Evolutionary conservation across 768 basidiomycete species (phyloP), one percentile per base, ranked within the genome.

Genomic region (Mycena pura): DNA sequence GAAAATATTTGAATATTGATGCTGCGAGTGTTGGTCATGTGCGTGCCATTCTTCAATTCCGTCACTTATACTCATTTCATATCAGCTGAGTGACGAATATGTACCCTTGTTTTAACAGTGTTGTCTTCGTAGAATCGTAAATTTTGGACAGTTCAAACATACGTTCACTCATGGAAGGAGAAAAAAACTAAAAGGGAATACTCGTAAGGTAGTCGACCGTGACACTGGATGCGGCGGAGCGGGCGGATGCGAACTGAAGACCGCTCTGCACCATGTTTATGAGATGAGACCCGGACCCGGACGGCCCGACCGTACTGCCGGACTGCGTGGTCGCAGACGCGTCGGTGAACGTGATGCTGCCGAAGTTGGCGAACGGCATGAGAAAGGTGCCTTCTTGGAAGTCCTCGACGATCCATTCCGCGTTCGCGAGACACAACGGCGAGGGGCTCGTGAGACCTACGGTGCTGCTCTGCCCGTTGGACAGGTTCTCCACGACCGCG

Each of bases 341-440:
- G 17, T 24, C 36, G 25, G 38, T 57, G 29, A 57, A 57, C 13
- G 34, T 40, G 25, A 57, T 27, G 19, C n/a, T 57, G 27, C 46
- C 46, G 15, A 57, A 57, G 46, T 57, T 27, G 21, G 56, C 56
- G 25, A 57, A 57, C 10, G 46, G 56, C 15, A 57, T 21, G 21
- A 57, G 47, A 21, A 27, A 40, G 54, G 17, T 29, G 54, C 54
- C 31, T 13, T 45, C 43, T 21, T 56, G 22, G 36, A 38, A 46
- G 31, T 54, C 52, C 31, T 54, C 52, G 31, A 54, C 52, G 27
- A 54, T 54, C 52, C 52, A 54, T 22, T 54, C 54, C 15, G 54
- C 54, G 13, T 49, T 57, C 27, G n/a, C 36, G 27, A 27, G 34
- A 28, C 56, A 57, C 27, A 57, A 46, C 36, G 25, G 19, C 10